Evolutionary conservation across 306 rosid species (phyloP).

Genomic region (Fragaria ananassa): DNA sequence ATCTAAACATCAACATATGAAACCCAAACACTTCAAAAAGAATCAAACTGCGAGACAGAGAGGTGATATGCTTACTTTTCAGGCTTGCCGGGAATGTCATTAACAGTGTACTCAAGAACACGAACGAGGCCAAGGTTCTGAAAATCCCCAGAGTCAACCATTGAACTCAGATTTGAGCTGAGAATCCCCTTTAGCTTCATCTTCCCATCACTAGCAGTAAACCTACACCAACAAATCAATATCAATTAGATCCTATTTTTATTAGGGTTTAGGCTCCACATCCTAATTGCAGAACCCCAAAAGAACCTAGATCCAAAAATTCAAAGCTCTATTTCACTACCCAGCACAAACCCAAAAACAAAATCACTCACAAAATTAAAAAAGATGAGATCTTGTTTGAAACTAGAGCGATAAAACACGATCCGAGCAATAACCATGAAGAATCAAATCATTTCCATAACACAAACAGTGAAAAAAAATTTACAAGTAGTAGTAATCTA

Average conservation of each 20-base stretch:
- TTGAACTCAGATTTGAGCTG: slow-evolving; percentile 39
- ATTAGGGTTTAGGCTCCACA: background rate
- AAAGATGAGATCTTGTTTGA: background rate
- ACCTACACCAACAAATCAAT: slow-evolving; percentile 37
- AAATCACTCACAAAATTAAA: background rate
- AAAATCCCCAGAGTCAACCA: slow-evolving; percentile 62
- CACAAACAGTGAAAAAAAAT: background rate
- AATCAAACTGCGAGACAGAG: background rate
- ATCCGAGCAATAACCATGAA: background rate
- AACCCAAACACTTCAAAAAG: background rate
- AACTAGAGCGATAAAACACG: background rate
- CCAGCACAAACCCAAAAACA: background rate
- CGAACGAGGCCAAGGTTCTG: slow-evolving; percentile 88
- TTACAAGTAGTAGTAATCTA: background rate
- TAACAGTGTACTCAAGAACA: slow-evolving; percentile 62
- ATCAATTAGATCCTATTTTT: background rate
- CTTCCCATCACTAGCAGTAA: slow-evolving; percentile 73
- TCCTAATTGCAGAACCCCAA: background rate
- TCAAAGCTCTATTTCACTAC: background rate
- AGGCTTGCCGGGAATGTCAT: slow-evolving; percentile 59
- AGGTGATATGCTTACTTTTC: slow-evolving; percentile 57
- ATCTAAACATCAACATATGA: background rate
- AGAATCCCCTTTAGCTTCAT: slow-evolving; percentile 63
- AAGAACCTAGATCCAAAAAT: background rate
- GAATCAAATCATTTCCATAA: background rate